A percentile compares a stretch with the other conserved stretches of the same genome.
These are phyloP conservation scores for Xylaria arbuscula DNA, from an alignment of 2,329 filamentous ascomycete genomes.

Conservation along the genomic window DNA sequence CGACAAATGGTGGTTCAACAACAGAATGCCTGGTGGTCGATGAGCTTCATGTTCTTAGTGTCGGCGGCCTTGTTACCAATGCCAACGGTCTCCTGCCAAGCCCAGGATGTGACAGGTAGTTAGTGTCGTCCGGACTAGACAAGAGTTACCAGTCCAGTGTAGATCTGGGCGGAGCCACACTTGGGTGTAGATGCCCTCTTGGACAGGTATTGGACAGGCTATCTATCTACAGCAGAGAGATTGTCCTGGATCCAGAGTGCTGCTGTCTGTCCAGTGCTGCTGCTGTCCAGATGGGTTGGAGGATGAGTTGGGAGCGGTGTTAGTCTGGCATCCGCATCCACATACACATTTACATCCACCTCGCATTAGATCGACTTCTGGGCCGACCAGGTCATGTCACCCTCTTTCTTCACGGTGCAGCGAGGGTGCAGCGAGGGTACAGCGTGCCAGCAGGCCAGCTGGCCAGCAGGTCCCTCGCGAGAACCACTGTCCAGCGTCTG, in stretches of 20 bases:
- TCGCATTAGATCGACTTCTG: constrained; percentile 21
- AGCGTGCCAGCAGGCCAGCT: constrained; percentile 27
- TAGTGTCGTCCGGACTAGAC: not conserved
- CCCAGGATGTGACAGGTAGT: not conserved
- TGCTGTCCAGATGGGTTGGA: not conserved
- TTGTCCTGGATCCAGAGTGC: not conserved
- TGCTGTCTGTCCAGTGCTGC: not conserved
- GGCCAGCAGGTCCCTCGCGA: constrained; percentile 20
- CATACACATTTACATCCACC: not conserved
- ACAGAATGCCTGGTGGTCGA: not conserved
- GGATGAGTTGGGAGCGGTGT: not conserved
- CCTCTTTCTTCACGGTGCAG: constrained; percentile 9
- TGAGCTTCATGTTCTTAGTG: not conserved
- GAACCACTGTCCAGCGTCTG: constrained; percentile 18
- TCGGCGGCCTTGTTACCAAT: not conserved
- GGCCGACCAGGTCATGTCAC: constrained; percentile 26
- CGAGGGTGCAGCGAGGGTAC: constrained; percentile 21
- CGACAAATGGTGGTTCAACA: constrained; percentile 4
- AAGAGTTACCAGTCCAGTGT: not conserved
- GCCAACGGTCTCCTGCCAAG: not conserved
- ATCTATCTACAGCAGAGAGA: not conserved
- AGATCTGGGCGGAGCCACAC: not conserved
- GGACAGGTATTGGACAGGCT: not conserved
- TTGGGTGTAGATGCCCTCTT: not conserved
- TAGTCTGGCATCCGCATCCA: not conserved